These are phyloP conservation scores for Boletus reticuloceps DNA, from an alignment of 768 basidiomycete genomes.

Conservation along the genomic window DNA sequence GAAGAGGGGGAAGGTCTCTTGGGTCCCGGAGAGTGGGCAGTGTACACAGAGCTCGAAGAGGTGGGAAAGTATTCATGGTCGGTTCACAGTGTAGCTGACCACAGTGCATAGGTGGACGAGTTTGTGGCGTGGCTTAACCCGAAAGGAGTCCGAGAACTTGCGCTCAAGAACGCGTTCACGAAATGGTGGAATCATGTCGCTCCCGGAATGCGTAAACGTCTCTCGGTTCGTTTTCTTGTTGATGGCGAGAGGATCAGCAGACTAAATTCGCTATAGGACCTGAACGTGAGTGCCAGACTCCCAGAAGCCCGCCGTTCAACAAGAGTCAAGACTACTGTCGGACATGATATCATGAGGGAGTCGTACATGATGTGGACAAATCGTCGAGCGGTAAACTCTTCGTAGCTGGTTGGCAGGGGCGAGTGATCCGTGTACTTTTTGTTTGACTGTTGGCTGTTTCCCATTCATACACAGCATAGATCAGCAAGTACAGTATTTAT, in stretches of 20 bases:
- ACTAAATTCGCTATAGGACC: slow-evolving; percentile 46
- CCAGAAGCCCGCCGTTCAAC: slow-evolving; percentile 81
- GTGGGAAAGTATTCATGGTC: slow-evolving; percentile 37
- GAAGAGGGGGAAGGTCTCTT: slow-evolving; percentile 85
- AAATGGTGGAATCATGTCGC: slow-evolving; percentile 86
- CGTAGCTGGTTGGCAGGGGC: slow-evolving; percentile 4
- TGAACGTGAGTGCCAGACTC: slow-evolving; percentile 63
- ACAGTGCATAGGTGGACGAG: slow-evolving; percentile 61
- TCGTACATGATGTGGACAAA: slow-evolving; percentile 91
- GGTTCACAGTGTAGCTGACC: slow-evolving; percentile 7
- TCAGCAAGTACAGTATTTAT: slow-evolving; percentile 21
- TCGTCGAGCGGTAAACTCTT: slow-evolving; percentile 57
- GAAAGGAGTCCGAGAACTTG: slow-evolving; percentile 86
- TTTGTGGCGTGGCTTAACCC: slow-evolving; percentile 88
- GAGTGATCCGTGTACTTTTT: background rate
- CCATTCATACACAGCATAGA: slow-evolving; percentile 17
- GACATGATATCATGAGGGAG: slow-evolving; percentile 67
- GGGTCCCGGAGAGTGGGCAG: slow-evolving; percentile 83
- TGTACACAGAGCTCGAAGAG: slow-evolving; percentile 84
- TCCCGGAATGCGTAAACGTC: slow-evolving; percentile 74
- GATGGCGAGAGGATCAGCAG: slow-evolving; percentile 3
- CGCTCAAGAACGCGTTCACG: slow-evolving; percentile 69
- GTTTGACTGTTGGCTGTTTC: too few relatives aligned
- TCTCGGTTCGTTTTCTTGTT: slow-evolving; percentile 51
- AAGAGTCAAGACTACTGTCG: slow-evolving; percentile 57